A percentile compares a stretch with the other conserved stretches of the same genome.
These are phyloP conservation scores for Centella asiatica DNA, from an alignment of 129 eudicot genomes.

Conservation along the genomic window DNA sequence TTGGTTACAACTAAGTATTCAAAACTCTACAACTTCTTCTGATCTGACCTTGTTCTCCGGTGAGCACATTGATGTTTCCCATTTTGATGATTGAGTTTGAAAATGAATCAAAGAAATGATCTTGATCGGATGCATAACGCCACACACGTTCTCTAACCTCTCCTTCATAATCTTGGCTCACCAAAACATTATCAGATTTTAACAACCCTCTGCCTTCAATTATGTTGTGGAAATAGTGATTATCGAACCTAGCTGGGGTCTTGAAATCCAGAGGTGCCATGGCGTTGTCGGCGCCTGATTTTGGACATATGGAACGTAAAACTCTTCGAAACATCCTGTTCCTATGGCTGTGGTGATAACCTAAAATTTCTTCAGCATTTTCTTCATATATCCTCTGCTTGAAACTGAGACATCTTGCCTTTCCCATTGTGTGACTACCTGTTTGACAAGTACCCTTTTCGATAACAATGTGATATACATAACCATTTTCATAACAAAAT, in stretches of 20 bases:
- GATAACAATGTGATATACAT: neutral
- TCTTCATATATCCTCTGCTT: conserved; percentile 43
- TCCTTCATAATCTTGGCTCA: conserved; percentile 30
- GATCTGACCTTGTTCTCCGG: conserved; percentile 42
- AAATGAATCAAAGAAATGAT: conserved; percentile 33
- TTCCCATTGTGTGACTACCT: conserved; percentile 70
- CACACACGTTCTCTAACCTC: conserved; percentile 40
- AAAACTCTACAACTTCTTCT: conserved; percentile 45
- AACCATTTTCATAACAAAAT: neutral
- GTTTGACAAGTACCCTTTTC: conserved; percentile 1
- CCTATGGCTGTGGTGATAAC: conserved; percentile 16
- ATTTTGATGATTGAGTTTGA: conserved; percentile 44
- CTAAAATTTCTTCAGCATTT: conserved; percentile 6
- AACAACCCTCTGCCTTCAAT: conserved; percentile 38
- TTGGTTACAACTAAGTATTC: conserved; percentile 15
- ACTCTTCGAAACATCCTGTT: conserved; percentile 17
- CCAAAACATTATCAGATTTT: conserved; percentile 43
- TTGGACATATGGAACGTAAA: conserved; percentile 38
- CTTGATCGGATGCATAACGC: conserved; percentile 36
- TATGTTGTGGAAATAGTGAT: conserved; percentile 41
- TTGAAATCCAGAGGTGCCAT: conserved; percentile 40
- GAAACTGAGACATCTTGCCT: conserved; percentile 47
- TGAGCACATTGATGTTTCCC: conserved; percentile 47
- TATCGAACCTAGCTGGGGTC: conserved; percentile 44
- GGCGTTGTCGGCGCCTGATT: conserved; percentile 33